These are phyloP conservation scores for Kalmanozyma brasiliensis DNA, from an alignment of 1,284 basidiomycete genomes.

Conservation along the genomic window DNA sequence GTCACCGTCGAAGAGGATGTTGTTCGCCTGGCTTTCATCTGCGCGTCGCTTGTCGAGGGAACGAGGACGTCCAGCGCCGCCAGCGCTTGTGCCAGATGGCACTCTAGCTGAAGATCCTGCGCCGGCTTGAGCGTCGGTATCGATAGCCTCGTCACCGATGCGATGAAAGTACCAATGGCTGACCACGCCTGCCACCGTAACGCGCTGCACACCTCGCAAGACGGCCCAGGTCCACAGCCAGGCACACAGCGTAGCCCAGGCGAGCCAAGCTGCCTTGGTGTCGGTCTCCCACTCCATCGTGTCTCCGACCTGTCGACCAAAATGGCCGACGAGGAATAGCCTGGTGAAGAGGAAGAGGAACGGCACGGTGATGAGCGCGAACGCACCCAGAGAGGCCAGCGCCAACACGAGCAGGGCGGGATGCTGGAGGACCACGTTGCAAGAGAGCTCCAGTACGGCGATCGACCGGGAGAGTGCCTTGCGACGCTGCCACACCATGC, in stretches of 20 bases:
- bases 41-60: constrained; percentile 37
- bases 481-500: constrained; percentile 76
- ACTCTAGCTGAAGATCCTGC: constrained; percentile 8
- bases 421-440: constrained; percentile 79
- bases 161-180: constrained; percentile 89
- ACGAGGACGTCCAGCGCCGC: constrained; percentile 4
- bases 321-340: constrained; percentile 72
- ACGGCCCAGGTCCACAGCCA: constrained; percentile 95
- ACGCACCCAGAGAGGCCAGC: constrained; percentile 78
- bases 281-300: constrained; percentile 77
- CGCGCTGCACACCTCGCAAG: constrained; percentile 81
- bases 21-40: constrained; percentile 29
- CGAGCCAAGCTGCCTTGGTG: constrained; percentile 85
- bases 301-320: constrained; percentile 34
- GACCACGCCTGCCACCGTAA: constrained; percentile 82
- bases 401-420: constrained; percentile 84
- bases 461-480: constrained; percentile 74
- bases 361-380: constrained; percentile 81
- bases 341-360: constrained; percentile 82
- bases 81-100: constrained; percentile 1
- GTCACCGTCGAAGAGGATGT: constrained; percentile 30
- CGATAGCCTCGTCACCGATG: constrained; percentile 22
- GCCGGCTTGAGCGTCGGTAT: constrained; percentile 7
- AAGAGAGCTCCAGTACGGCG: constrained; percentile 82
- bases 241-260: constrained; percentile 75